These are phyloP conservation scores for Thermothelomyces thermophilus DNA, from an alignment of 2,329 filamentous ascomycete genomes.

Conservation along the genomic window DNA sequence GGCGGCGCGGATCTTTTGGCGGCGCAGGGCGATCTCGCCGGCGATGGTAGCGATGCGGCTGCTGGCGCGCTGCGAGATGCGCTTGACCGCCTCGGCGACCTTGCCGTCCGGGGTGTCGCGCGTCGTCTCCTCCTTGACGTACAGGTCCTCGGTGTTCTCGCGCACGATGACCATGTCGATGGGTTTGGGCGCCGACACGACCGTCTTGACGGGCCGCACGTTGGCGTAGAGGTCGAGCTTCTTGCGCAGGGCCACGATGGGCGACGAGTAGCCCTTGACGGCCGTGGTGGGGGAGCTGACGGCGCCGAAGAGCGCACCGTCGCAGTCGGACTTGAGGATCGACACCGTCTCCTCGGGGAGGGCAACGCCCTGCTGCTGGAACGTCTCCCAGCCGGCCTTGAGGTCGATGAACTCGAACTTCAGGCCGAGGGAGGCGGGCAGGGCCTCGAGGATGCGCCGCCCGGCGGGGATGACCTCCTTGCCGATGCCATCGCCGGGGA, in stretches of 20 bases:
- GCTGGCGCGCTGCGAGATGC: conserved; percentile 80
- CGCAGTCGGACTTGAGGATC: conserved; percentile 81
- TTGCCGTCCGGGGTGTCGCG: conserved; percentile 67
- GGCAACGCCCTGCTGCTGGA: conserved; percentile 81
- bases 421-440: conserved; percentile 82
- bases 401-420: conserved; percentile 94
- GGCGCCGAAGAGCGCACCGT: conserved; percentile 93
- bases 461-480: conserved; percentile 96
- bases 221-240: conserved; percentile 93
- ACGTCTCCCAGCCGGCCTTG: conserved; percentile 86
- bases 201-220: conserved; percentile 88
- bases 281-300: conserved; percentile 86
- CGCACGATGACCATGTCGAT: conserved; percentile 98
- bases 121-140: conserved; percentile 94
- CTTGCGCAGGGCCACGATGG: conserved; percentile 95
- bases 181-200: conserved; percentile 56
- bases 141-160: conserved; percentile 97
- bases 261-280: conserved; percentile 91
- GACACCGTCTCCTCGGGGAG: conserved; percentile 88
- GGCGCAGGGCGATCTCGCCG: conserved; percentile 83
- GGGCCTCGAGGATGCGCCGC: conserved; percentile 82
- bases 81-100: conserved; percentile 96
- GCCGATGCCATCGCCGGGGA: conserved; percentile 96
- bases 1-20: conserved; percentile 69
- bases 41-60: conserved; percentile 87